phyloP scores from a whole-genome alignment of 768 basidiomycete species.

The Phlebiopsis flavidoalba region DNA sequence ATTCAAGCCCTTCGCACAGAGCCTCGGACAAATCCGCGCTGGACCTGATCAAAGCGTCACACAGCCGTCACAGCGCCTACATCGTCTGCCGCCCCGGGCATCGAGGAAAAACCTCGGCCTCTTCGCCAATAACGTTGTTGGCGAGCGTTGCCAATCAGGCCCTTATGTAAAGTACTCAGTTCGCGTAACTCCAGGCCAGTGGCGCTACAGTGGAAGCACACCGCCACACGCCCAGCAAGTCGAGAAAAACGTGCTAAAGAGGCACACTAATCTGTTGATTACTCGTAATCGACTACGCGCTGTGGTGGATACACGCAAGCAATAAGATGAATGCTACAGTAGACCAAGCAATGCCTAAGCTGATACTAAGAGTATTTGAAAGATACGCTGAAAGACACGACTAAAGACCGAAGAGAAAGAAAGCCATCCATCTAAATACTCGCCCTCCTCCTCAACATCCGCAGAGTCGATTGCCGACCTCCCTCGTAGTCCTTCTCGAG shows the following conservation, averaged over 20 bases:
- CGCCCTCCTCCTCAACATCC: slow-evolving; percentile 44
- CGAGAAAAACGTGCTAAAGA: not conserved
- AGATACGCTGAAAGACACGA: not conserved
- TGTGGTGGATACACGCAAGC: not conserved
- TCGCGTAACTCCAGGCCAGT: not conserved
- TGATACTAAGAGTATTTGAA: not conserved
- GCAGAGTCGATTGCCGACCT: slow-evolving; percentile 60
- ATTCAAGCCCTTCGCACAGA: too few species aligned
- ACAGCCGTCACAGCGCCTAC: too few species aligned
- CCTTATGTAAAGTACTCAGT: too few species aligned
- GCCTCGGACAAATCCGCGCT: too few species aligned
- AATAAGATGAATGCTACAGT: slow-evolving; percentile 4
- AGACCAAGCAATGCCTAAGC: slow-evolving; percentile 1
- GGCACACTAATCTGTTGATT: not conserved
- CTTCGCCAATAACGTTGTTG: too few species aligned
- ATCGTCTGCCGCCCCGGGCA: too few species aligned
- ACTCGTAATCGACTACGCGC: not conserved
- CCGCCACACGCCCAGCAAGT: too few species aligned
- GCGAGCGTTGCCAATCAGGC: too few species aligned
- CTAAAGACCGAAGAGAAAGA: not conserved
- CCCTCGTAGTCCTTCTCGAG: slow-evolving; percentile 96
- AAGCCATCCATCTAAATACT: slow-evolving; percentile 31
- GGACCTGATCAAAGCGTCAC: too few species aligned
- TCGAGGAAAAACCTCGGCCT: too few species aligned
- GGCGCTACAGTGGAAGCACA: too few species aligned